Conservation (phyloP, 441 rosid genomes). For the Erodium trifolium region DNA sequence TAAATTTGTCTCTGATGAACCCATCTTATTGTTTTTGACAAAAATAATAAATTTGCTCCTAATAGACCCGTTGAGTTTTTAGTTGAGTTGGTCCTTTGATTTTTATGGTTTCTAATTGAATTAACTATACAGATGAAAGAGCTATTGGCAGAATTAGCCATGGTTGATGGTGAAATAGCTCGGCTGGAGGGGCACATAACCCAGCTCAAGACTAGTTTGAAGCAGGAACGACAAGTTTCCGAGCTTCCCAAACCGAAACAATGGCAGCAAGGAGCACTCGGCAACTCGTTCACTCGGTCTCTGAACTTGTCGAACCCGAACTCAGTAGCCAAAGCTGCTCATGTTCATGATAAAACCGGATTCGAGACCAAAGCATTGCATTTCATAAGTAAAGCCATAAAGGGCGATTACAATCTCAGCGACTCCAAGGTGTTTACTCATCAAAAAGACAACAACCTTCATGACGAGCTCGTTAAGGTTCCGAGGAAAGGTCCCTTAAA, state of each 20-base stretch:
- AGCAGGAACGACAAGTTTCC: conserved; percentile 46
- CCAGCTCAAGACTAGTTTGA: conserved; percentile 48
- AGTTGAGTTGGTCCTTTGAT: no score
- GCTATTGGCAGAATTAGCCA: conserved; percentile 58
- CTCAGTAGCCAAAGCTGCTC: conserved; percentile 32
- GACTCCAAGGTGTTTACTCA: conserved; percentile 36
- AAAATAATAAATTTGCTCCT: no score
- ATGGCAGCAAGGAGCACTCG: conserved; percentile 22
- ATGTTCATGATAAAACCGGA: conserved; percentile 32
- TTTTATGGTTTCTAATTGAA: not conserved
- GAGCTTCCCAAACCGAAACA: conserved; percentile 42
- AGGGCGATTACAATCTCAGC: conserved; percentile 48
- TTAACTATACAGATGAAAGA: conserved; percentile 51
- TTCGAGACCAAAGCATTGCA: conserved; percentile 78
- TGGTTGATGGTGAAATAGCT: conserved; percentile 68
- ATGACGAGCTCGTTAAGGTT: conserved; percentile 32
- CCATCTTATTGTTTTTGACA: no score
- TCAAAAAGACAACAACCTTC: conserved; percentile 41
- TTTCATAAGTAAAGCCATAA: conserved; percentile 82
- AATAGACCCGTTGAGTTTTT: no score
- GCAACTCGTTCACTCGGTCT: conserved; percentile 22
- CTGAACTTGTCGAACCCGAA: conserved; percentile 27
- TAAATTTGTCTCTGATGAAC: no score
- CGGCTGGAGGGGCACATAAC: conserved; percentile 63
- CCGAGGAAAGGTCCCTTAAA: conserved; percentile 29